Percentiles rank a stretch among this genome's conserved stretches.
phyloP scores from a whole-genome alignment of 768 basidiomycete species.

The Tylopilus balloui region DNA sequence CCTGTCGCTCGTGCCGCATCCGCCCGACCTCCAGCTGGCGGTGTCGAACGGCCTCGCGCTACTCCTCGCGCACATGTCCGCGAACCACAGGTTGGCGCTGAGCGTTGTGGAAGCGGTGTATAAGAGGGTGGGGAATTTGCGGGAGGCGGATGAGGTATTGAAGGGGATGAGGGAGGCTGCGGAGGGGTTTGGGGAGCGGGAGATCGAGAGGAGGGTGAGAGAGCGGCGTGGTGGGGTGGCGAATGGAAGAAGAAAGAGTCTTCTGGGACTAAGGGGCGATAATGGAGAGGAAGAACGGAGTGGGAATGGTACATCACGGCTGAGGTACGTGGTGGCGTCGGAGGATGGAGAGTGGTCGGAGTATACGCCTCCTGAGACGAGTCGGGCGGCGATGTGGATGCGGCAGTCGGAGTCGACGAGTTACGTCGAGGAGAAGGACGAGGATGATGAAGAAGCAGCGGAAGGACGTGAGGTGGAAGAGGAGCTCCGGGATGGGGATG shows the following conservation, averaged over 20 bases:
- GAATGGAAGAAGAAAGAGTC: too few relatives aligned
- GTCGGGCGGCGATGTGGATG: conserved; percentile 26
- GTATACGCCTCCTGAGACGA: conserved; percentile 29
- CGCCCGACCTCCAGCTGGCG: conserved; percentile 13
- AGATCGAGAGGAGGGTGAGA: conserved; percentile 6
- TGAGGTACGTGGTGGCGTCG: conserved; percentile 12
- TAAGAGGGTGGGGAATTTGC: conserved; percentile 30
- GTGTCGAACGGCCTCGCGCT: conserved; percentile 28
- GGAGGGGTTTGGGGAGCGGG: conserved; percentile 24
- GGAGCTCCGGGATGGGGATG: not conserved
- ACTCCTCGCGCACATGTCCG: conserved; percentile 38
- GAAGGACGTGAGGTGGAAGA: conserved; percentile 13
- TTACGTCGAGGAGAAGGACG: not conserved
- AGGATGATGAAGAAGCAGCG: not conserved
- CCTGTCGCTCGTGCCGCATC: conserved; percentile 3
- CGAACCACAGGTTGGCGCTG: conserved; percentile 42
- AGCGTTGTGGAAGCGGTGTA: conserved; percentile 41
- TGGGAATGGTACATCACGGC: not conserved
- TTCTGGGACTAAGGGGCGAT: too few relatives aligned
- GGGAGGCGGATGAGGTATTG: conserved; percentile 37
- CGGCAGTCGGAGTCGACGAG: conserved; percentile 7
- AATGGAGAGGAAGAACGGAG: not conserved
- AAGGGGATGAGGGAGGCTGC: conserved; percentile 37
- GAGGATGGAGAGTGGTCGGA: conserved; percentile 17
- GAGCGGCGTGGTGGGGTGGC: too few relatives aligned